These are phyloP conservation scores for Ascobolus immersus DNA, from an alignment of 495 filamentous ascomycete species.

Conservation along the genomic window DNA sequence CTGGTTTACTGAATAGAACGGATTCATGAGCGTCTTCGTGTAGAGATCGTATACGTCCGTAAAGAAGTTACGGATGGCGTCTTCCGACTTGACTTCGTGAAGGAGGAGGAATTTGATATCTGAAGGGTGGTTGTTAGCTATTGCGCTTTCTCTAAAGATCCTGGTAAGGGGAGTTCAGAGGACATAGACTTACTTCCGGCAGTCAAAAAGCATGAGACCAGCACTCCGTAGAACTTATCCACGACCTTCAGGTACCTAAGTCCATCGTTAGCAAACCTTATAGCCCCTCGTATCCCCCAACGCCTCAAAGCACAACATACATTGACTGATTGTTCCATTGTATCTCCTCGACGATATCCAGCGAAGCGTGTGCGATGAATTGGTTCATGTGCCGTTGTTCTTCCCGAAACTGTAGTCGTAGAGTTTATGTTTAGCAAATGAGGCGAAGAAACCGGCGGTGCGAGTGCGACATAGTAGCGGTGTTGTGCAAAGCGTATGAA, in stretches of 20 bases:
- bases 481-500: neutral
- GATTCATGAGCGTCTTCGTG: constrained; percentile 91
- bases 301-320: constrained; percentile 21
- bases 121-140: constrained; percentile 6
- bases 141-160: neutral
- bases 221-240: constrained; percentile 74
- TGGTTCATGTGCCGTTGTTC: constrained; percentile 84
- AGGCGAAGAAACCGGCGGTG: neutral
- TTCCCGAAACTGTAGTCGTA: constrained; percentile 32
- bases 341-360: constrained; percentile 85
- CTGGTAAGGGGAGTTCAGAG: neutral
- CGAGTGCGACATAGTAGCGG: neutral
- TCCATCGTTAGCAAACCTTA: constrained; percentile 9
- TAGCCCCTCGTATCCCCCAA: neutral
- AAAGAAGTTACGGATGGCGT: constrained; percentile 84
- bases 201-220: constrained; percentile 80
- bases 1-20: constrained; percentile 67
- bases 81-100: constrained; percentile 73
- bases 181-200: constrained; percentile 27
- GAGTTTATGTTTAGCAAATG: neutral
- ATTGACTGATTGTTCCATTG: constrained; percentile 43
- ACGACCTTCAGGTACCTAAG: constrained; percentile 84
- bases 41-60: constrained; percentile 80
- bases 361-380: constrained; percentile 74
- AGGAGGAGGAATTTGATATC: constrained; percentile 71